Conservation (phyloP, 768 basidiomycete genomes). For the Pisolithus albus region DNA sequence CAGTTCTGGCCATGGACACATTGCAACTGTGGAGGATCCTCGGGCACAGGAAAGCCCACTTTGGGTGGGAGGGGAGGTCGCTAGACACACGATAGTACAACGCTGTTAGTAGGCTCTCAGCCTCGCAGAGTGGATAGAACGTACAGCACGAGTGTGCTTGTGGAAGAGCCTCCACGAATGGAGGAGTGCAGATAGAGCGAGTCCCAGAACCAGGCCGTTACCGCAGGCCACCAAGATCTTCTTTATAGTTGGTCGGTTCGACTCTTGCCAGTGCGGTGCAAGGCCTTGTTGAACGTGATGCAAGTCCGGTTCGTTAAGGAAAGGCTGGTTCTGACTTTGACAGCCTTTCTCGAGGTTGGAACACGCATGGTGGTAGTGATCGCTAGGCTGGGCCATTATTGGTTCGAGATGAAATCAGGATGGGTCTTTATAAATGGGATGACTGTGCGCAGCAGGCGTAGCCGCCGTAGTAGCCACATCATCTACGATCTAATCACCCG, state of each 20-base stretch:
- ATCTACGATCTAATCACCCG: background rate
- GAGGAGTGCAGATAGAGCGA: constrained; percentile 5
- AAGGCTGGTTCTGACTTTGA: constrained; percentile 1
- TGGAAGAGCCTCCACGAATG: background rate
- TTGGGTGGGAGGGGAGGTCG: background rate
- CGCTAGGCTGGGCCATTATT: too few species aligned
- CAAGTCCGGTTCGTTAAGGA: background rate
- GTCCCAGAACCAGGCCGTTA: constrained; percentile 8
- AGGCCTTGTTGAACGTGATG: background rate
- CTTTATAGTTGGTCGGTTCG: constrained; percentile 6
- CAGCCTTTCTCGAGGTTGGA: constrained; percentile 16
- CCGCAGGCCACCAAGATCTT: constrained; percentile 6
- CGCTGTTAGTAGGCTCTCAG: background rate
- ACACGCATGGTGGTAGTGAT: background rate
- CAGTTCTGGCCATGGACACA: constrained; percentile 17
- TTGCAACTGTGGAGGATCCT: constrained; percentile 3
- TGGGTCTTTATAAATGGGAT: too few species aligned
- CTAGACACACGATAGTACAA: background rate
- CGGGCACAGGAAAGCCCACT: background rate
- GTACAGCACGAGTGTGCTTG: constrained; percentile 6
- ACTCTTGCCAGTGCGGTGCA: background rate
- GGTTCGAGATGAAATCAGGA: too few species aligned
- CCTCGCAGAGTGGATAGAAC: background rate
- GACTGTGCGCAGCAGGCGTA: background rate
- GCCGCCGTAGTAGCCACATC: background rate